Evolutionary conservation across 2,329 filamentous ascomycete species (phyloP).

Genomic region (Bipolaris zeicola): DNA sequence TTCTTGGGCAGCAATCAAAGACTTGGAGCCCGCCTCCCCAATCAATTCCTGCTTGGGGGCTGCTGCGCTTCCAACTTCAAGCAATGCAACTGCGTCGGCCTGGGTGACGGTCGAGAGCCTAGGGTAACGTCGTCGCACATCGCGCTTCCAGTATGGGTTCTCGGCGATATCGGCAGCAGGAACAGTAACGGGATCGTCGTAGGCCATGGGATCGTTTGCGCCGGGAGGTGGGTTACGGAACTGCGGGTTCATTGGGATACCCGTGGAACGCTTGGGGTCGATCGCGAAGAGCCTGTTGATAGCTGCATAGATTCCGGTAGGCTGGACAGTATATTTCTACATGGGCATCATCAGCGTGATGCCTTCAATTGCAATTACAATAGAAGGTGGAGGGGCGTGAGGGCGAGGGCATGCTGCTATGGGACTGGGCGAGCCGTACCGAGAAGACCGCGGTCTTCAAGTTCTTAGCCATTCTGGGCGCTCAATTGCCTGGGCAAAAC

Average conservation of each 20-base stretch:
- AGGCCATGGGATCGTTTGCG: conserved; percentile 69
- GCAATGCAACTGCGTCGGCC: conserved; percentile 80
- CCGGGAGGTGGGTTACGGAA: conserved; percentile 87
- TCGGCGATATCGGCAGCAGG: conserved; percentile 88
- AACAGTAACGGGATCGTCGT: conserved; percentile 81
- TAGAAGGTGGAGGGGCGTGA: conserved; percentile 14
- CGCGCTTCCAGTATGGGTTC: conserved; percentile 97
- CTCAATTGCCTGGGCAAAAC: conserved; percentile 15
- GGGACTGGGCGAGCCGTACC: conserved; percentile 27
- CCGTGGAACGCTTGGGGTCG: conserved; percentile 86
- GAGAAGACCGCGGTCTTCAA: conserved; percentile 35
- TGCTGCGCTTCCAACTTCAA: conserved; percentile 82
- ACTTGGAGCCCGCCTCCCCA: conserved; percentile 72
- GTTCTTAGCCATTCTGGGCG: conserved; percentile 39
- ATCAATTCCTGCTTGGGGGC: conserved; percentile 80
- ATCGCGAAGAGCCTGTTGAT: conserved; percentile 79
- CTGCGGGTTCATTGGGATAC: conserved; percentile 89
- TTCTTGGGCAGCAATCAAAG: conserved; percentile 77
- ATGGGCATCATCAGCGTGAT: conserved; percentile 18
- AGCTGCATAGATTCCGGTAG: conserved; percentile 83
- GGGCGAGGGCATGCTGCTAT: conserved; percentile 2
- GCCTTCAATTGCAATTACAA: neutral
- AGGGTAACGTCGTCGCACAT: conserved; percentile 81
- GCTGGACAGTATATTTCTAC: conserved; percentile 96
- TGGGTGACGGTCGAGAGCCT: conserved; percentile 79